Evolutionary conservation across 2,329 filamentous ascomycete genomes (phyloP), one percentile per base, ranked within the genome.

Genomic region (Didymellaceae sp.): DNA sequence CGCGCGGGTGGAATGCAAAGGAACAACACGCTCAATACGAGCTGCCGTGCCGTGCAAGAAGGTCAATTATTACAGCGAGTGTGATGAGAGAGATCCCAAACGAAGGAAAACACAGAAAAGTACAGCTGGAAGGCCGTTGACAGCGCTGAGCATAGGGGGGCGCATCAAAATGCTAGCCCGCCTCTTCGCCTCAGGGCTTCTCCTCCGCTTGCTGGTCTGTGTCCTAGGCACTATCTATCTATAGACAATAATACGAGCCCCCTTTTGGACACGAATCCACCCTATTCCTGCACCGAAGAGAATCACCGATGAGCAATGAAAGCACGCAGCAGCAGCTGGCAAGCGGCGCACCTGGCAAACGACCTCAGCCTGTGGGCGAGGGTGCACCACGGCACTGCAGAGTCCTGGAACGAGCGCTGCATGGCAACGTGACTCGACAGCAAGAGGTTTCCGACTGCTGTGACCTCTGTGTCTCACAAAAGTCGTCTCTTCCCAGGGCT

Each of bases 11-110:
- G 62, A 70, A 68, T 67, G 66, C 57, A 49, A 49, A 54, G 40
- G 52, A 54, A 62, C 54, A 57, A 46, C 34, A 57, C 54, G 47
- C 56, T 47, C 47, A 40, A 31, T 47, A 26, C 51, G 37, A 45
- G 42, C 24, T 45, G 37, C 45, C 16, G 21, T 43, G 41, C 41
- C 37, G 24, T 49, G 41, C 48, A 31, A 43, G 38, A 26, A 39
- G 48, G 34, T 43, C 56, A 54, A 65, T 55, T 61, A 65, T 52
- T 59, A 52, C 63, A 73, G 63, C 70, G 70, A 71, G 47, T 47
- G 68, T 70, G 55, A 50, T 55, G 48, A 56, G 50, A 43, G 7
- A n/a, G 47, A 42, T 40, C 49, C 61, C 40, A 65, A 71, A 70
- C 65, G 66, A 69, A 67, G 57, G 68, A 57, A 62, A 55, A 51